These are phyloP conservation scores for Suhomyces emberorum DNA, from an alignment of 805 yeast species.

Conservation along the genomic window DNA sequence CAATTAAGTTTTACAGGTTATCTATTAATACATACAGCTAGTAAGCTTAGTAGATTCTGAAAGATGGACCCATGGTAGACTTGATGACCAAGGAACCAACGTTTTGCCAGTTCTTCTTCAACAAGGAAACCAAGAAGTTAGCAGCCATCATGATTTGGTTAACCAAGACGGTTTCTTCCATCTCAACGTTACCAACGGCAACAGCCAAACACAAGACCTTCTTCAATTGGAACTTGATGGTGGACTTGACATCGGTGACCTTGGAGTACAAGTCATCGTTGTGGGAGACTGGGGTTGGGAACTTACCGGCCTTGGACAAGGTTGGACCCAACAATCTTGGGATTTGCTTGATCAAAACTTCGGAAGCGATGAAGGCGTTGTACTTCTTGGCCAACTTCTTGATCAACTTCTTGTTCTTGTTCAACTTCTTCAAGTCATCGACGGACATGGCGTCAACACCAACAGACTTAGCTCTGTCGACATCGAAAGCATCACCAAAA, in stretches of 20 bases:
- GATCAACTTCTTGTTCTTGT: conserved; percentile 99
- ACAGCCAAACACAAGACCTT: conserved; percentile 99
- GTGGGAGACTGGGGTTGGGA: conserved; percentile 99
- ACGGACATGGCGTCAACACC: conserved; percentile 99
- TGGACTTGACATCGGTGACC: conserved; percentile 96
- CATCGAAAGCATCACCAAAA: conserved; percentile 99
- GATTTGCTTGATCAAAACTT: conserved; percentile 98
- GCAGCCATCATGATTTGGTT: conserved; percentile 98
- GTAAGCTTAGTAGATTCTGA: conserved; percentile 88
- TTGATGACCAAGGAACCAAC: conserved; percentile 99
- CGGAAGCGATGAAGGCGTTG: conserved; percentile 99
- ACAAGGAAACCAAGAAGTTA: conserved; percentile 97
- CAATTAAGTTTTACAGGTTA: background rate
- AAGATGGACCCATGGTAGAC: conserved; percentile 99
- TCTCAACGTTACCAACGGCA: conserved; percentile 99
- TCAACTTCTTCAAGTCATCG: conserved; percentile 98
- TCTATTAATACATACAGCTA: conserved; percentile 8
- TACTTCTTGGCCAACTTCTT: conserved; percentile 99
- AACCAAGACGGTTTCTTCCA: conserved; percentile 94
- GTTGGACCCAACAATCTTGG: conserved; percentile 99
- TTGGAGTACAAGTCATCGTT: conserved; percentile 94
- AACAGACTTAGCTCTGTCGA: conserved; percentile 99
- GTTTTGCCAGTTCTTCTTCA: conserved; percentile 99
- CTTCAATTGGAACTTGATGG: conserved; percentile 99
- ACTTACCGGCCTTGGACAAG: conserved; percentile 99